Evolutionary conservation across 2,329 filamentous ascomycete species (phyloP).

Genomic region (Colletotrichum salicis): DNA sequence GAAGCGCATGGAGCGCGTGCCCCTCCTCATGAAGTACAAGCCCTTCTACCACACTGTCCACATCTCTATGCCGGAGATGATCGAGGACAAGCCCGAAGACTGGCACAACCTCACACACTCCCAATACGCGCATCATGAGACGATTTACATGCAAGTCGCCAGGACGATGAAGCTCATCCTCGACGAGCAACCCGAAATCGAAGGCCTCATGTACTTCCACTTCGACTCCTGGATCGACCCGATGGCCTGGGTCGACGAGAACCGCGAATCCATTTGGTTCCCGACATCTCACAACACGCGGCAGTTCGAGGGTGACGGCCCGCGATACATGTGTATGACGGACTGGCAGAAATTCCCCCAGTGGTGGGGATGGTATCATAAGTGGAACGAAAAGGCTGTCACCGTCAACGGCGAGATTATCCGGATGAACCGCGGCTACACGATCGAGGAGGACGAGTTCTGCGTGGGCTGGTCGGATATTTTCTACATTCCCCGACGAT

Average conservation of each 20-base stretch:
- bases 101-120: slow-evolving; percentile 43
- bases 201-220: slow-evolving; percentile 45
- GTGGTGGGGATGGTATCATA: slow-evolving; percentile 37
- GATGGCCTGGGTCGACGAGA: slow-evolving; percentile 39
- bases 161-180: slow-evolving; percentile 44
- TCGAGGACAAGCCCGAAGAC: slow-evolving; percentile 28
- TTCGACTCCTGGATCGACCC: slow-evolving; percentile 48
- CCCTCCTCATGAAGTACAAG: slow-evolving; percentile 40
- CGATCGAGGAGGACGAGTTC: slow-evolving; percentile 37
- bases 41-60: slow-evolving; percentile 45
- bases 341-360: slow-evolving; percentile 36
- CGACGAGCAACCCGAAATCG: slow-evolving; percentile 41
- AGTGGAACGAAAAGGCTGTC: slow-evolving; percentile 31
- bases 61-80: slow-evolving; percentile 40
- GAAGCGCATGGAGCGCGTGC: slow-evolving; percentile 41
- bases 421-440: slow-evolving; percentile 24
- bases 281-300: slow-evolving; percentile 36
- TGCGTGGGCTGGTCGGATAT: slow-evolving; percentile 48
- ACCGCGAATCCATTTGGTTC: slow-evolving; percentile 43
- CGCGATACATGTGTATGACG: slow-evolving; percentile 40
- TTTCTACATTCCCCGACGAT: slow-evolving; percentile 46
- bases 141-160: slow-evolving; percentile 40
- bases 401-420: slow-evolving; percentile 32
- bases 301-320: slow-evolving; percentile 29
- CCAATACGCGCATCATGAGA: slow-evolving; percentile 37